phyloP scores from a whole-genome alignment of 2,329 filamentous ascomycete species.

The Microcyclosporella mali region DNA sequence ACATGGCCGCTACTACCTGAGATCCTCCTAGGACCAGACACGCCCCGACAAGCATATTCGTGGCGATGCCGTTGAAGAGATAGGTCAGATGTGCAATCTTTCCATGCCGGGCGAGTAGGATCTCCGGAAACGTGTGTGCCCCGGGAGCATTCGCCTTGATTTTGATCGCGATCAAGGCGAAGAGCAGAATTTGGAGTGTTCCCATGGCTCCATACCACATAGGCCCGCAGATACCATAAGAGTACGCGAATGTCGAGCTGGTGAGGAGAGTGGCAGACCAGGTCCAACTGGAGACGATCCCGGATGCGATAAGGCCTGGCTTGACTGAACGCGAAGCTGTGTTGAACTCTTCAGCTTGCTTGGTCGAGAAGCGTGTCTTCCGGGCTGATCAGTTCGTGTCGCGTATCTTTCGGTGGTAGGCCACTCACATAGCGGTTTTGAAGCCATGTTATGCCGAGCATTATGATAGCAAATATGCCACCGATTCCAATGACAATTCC shows the following conservation, averaged over 20 bases:
- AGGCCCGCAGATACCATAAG: slow-evolving; percentile 33
- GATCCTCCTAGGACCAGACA: slow-evolving; percentile 42
- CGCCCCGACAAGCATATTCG: slow-evolving; percentile 40
- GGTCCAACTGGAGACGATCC: slow-evolving; percentile 77
- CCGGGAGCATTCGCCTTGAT: slow-evolving; percentile 39
- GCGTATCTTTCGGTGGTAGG: slow-evolving; percentile 56
- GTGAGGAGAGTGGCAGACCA: slow-evolving; percentile 46
- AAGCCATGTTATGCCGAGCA: slow-evolving; percentile 28
- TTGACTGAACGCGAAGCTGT: slow-evolving; percentile 83
- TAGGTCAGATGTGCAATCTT: slow-evolving; percentile 24
- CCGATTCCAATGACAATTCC: slow-evolving; percentile 70
- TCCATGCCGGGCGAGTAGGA: slow-evolving; percentile 36
- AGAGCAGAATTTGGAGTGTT: slow-evolving; percentile 41
- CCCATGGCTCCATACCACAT: slow-evolving; percentile 41
- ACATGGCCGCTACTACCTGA: slow-evolving; percentile 40
- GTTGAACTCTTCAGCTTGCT: slow-evolving; percentile 68
- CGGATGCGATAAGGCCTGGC: slow-evolving; percentile 76
- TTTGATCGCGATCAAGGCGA: slow-evolving; percentile 40
- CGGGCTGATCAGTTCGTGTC: not conserved
- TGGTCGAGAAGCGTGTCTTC: slow-evolving; percentile 24
- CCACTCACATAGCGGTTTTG: slow-evolving; percentile 53
- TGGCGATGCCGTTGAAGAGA: slow-evolving; percentile 37
- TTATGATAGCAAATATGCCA: slow-evolving; percentile 56
- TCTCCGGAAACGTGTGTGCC: slow-evolving; percentile 38
- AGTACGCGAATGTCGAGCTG: slow-evolving; percentile 31